Base-by-base conservation (phyloP, 176 grass and related monocot genomes). In the Ampelocalamus luodianensis region DNA sequence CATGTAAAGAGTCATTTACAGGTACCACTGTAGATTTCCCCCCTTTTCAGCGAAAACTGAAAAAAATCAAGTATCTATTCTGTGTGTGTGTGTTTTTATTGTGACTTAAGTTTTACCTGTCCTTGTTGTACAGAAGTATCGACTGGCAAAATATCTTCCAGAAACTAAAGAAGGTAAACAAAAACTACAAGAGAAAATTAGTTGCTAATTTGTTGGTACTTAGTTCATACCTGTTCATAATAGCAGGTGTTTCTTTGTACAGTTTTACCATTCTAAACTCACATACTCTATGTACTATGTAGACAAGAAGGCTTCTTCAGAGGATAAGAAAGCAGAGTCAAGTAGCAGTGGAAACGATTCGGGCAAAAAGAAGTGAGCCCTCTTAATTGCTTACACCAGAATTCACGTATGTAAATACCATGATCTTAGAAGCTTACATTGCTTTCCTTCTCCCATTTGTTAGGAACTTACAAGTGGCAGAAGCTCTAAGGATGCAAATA, bases 1-100 rank as follows among this genome's bases (percentile, higher is more conserved):
- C 96, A 99, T 86, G 96, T 99, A 83, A 98, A 98, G 91, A 95
- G 93, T 82, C 96, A 98, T 68, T 90, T 98, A 46, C 96, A 98
- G 96, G 96, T 98, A 76, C 39, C 11, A 38, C 3, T 85, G 9
- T 22, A 56, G 6, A 9, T 17, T 2, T 32, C 5, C 24, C 1
- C 6, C 58, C 34, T 20, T 17, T 1, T 13, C 46, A 15, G 38
- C 51, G 16, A 59, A 82, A 55, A 66, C 38, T 39, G 26, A 46
- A 65, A 46, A 65, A 11, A 22, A 68, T 13, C 12, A 68, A 67
- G 36, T 56, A 5, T 38, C 13, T 39, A 14, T 76, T 76, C 2
- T 38, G 26, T 68, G 17, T 38, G 26, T 68, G 17, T 29, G 32
- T 34, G 72, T 46, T 34, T 17, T 59, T 27, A 6, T 27, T 72